phyloP scores from a whole-genome alignment of 192 early-diverging fungal genomes.

The Coemansia sp. region DNA sequence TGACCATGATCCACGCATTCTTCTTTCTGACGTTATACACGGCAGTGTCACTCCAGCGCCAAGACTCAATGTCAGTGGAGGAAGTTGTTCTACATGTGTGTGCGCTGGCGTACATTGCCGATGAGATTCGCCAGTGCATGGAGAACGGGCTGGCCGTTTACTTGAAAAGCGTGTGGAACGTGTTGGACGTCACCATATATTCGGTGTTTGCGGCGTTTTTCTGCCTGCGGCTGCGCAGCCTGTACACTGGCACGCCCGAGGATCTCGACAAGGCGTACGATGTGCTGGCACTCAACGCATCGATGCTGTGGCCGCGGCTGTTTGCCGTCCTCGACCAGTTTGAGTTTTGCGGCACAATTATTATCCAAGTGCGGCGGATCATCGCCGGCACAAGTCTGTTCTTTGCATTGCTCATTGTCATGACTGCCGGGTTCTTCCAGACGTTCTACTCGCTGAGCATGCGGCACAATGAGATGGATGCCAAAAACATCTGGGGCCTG shows the following conservation, averaged over 20 bases:
- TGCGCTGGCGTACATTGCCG: constrained; percentile 39
- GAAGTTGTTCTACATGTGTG: constrained; percentile 27
- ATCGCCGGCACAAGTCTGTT: constrained; percentile 41
- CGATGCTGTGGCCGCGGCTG: constrained; percentile 44
- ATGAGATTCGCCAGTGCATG: constrained; percentile 39
- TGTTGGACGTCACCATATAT: constrained; percentile 35
- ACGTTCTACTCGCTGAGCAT: constrained; percentile 40
- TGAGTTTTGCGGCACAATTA: constrained; percentile 47
- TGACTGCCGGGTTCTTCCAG: constrained; percentile 44
- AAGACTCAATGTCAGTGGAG: constrained; percentile 12
- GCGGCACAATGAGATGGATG: constrained; percentile 32
- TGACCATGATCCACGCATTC: constrained; percentile 42
- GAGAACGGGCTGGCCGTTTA: constrained; percentile 39
- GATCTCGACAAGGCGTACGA: constrained; percentile 46
- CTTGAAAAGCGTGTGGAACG: constrained; percentile 45
- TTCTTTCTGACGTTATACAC: constrained; percentile 41
- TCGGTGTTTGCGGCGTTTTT: constrained; percentile 32
- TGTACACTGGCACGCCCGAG: constrained; percentile 23
- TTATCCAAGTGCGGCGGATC: constrained; percentile 41
- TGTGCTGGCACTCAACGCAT: constrained; percentile 37
- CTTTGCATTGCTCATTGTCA: constrained; percentile 38
- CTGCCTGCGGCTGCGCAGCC: constrained; percentile 27
- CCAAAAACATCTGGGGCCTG: constrained; percentile 30
- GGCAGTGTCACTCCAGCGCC: constrained; percentile 23
- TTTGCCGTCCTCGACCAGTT: constrained; percentile 45